Evolutionary conservation across 2,329 filamentous ascomycete species (phyloP), one percentile per base, ranked within the genome.

Genomic region (Colletotrichum orchidophilum): DNA sequence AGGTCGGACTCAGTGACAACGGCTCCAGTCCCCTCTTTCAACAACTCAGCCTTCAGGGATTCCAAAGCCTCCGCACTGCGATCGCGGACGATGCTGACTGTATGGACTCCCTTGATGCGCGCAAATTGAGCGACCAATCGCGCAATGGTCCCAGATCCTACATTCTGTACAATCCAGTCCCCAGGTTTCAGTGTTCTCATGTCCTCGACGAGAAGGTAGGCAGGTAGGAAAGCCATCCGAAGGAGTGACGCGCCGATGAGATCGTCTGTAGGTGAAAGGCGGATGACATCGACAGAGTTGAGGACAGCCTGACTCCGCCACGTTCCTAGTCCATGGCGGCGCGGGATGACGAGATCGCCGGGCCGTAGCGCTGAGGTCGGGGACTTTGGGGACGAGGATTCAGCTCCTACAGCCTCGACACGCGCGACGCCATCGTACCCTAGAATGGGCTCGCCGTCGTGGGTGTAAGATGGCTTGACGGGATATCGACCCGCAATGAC

Each of bases 91-190:
- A 77, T 64, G 29, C 63, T 61, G 64, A n/a, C 74, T 62, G 24
- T 61, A 53, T 15, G 62, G 71, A 72, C 21, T 66, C 65, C 31
- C 68, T 64, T 26, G 61, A 66, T 13, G 74, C 76, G 39, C 12
- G 58, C 58, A 27, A 77, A 76, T 50, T 77, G 75, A 33, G 68
- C 60, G 15, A 76, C 72, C 55, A 77, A 60, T 33, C 75, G 75
- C 8, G 74, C 71, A 26, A 77, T 65, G 31, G 68, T 69, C 3
- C 64, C 60, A 4, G 70, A 62, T 21, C 63, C 75, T 3, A 74
- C 75, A 58, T 77, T 77, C 35, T 75, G 75, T 39, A 77, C 68
- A 46, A 77, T 73, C 66, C 70, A 76, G 52, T 78, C 76, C n/a
- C 76, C 76, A 0, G 70, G 73, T 58, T 63, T 42, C 29, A 61